Base-by-base conservation (phyloP, 768 basidiomycete genomes). In the Auriculariales sp. region DNA sequence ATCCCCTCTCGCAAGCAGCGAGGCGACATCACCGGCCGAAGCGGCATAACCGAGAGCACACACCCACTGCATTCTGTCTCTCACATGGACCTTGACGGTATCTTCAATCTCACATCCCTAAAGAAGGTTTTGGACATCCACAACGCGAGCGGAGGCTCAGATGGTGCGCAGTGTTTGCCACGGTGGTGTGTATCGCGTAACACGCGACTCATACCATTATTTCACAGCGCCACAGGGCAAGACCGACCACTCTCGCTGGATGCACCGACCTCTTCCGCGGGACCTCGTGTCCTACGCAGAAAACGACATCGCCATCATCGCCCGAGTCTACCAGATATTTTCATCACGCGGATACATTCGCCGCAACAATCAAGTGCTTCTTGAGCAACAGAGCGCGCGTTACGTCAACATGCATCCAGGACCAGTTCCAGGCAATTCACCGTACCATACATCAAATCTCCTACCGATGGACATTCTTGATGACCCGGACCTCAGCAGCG, bases 1-100 rank as follows among this genome's bases (percentile, higher is more conserved):
- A 59, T 69, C 48, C 49, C 55, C 30, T 65, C 64, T 0, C 62
- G 66, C 9, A 7, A 7, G 9, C 42, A 53, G 7, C 44, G 62
- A 19, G 54, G 57, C 3, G 61, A 57, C 2, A 62, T 63, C 33
- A 51, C 48, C 46, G 61, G 67, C 11, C 53, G 56, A 47, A 54
- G 57, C 19, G 59, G 68, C 31, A 32, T 25, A 44, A 25, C 7
- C n/a, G 19, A 24, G 19, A 19, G 19, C 6, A 11, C 19, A 10
- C 39, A 44, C 17, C 14, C 15, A 25, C 19, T 19, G 6, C 12
- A 44, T 12, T 25, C 36, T 7, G 10, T 39, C 22, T 9, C 12
- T 7, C 22, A 12, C 19, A 24, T 22, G 12, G 39, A 44, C 39
- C 5, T 25, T 7, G 12, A 25, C 14, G 39, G 39, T 25, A 25